Conservation (phyloP, 208 protist genomes). For the Wallacemonas sp. region DNA sequence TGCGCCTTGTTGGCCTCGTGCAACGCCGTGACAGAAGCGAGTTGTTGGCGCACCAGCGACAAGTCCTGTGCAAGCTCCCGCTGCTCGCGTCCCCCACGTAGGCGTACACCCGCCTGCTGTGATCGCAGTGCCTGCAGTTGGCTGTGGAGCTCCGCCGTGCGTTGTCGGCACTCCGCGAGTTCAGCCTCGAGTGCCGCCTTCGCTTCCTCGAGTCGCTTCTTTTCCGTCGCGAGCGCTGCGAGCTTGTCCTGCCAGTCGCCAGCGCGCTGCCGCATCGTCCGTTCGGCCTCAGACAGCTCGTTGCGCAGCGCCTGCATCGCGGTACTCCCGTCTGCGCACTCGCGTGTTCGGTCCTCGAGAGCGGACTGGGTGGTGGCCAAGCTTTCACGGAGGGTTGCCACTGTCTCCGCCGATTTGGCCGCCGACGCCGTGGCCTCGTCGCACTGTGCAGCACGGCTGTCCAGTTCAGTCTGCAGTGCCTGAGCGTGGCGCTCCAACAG, state of each 20-base stretch:
- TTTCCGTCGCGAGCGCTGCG: constrained; percentile 3
- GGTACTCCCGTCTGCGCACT: not conserved
- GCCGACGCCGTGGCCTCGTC: not conserved
- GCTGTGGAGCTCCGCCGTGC: constrained; percentile 16
- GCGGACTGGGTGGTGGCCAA: not conserved
- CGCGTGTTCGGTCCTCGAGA: constrained; percentile 1
- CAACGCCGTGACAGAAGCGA: constrained; percentile 10
- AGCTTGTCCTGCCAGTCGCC: constrained; percentile 2
- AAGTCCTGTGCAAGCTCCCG: constrained; percentile 10
- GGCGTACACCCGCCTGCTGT: constrained; percentile 14
- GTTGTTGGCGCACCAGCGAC: not conserved
- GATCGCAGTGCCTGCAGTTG: constrained; percentile 29
- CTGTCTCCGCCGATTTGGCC: not conserved
- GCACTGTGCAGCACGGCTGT: not conserved
- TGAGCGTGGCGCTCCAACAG: constrained; percentile 11
- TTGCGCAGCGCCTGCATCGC: not conserved
- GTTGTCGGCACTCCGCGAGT: constrained; percentile 13
- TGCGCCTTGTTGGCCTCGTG: constrained; percentile 20
- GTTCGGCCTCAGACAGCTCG: not conserved
- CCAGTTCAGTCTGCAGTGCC: not conserved
- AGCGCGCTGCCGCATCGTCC: not conserved
- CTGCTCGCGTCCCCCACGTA: constrained; percentile 22
- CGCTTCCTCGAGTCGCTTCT: constrained; percentile 23
- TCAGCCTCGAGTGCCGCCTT: constrained; percentile 9
- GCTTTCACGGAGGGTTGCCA: not conserved